phyloP scores from a whole-genome alignment of 768 basidiomycete species.

The Porphyrellus cyaneotinctus region DNA sequence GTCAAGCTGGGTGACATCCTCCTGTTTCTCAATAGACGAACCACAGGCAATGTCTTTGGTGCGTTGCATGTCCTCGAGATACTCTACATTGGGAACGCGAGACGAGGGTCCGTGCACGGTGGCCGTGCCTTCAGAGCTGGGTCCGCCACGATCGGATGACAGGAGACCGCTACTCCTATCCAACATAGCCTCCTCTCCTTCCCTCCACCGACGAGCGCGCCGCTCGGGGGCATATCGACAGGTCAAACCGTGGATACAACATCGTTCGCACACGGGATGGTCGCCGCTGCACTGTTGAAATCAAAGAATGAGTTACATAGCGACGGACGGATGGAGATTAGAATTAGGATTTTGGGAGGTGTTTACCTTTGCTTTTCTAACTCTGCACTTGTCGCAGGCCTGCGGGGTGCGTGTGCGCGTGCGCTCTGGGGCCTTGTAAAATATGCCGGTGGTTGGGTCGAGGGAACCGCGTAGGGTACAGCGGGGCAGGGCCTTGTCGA shows the following conservation, averaged over 20 bases:
- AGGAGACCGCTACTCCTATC: conserved; percentile 1
- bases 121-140: neutral
- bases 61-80: too few species aligned
- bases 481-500: conserved; percentile 11
- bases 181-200: neutral
- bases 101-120: neutral
- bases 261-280: conserved; percentile 65
- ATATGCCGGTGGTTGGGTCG: conserved; percentile 62
- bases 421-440: conserved; percentile 60
- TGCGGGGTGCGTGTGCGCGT: conserved; percentile 66
- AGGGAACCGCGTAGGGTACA: conserved; percentile 53
- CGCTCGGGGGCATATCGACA: conserved; percentile 71
- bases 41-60: too few species aligned
- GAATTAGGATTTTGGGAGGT: conserved; percentile 7
- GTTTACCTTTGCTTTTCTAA: conserved; percentile 71
- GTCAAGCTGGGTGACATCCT: neutral
- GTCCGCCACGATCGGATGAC: neutral
- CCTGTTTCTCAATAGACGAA: too few species aligned
- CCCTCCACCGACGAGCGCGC: conserved; percentile 3
- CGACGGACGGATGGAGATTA: neutral
- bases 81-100: neutral
- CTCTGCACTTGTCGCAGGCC: conserved; percentile 72
- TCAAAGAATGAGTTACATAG: neutral
- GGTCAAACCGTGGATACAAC: conserved; percentile 49
- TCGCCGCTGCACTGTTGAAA: conserved; percentile 61